Percentiles rank a stretch among this genome's conserved stretches.
Conservation (phyloP, 73 alveolate species). For the Strombidium stylifer region DNA sequence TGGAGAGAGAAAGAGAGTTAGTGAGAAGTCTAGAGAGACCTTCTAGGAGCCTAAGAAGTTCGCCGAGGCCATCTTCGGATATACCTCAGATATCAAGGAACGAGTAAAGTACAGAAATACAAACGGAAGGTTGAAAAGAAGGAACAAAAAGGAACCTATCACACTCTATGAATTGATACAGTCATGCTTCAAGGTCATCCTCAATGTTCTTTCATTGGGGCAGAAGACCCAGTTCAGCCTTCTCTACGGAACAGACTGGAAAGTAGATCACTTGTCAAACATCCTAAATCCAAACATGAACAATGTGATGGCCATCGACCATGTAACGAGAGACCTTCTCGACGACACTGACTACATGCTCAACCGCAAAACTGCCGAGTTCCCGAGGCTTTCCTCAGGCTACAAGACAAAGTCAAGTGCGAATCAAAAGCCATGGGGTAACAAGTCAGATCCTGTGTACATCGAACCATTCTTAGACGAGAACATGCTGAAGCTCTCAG, state of each 20-base stretch:
- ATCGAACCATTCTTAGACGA: neutral
- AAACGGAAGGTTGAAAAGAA: too few species aligned
- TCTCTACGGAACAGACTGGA: neutral
- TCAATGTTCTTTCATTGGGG: neutral
- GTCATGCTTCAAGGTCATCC: too few species aligned
- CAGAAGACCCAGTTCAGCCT: neutral
- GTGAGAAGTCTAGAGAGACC: too few species aligned
- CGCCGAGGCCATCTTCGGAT: too few species aligned
- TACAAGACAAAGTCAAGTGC: neutral
- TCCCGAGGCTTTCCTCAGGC: conserved; percentile 6
- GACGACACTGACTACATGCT: conserved; percentile 25
- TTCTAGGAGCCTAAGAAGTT: too few species aligned
- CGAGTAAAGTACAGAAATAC: too few species aligned
- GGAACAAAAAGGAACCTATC: too few species aligned
- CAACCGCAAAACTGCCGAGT: conserved; percentile 27
- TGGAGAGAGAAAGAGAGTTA: too few species aligned
- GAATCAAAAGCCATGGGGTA: conserved; percentile 42
- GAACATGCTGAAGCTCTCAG: neutral
- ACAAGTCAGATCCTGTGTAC: conserved; percentile 8
- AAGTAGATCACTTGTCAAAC: neutral
- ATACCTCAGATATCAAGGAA: too few species aligned
- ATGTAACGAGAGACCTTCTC: conserved; percentile 5
- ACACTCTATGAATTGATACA: too few species aligned
- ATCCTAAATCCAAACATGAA: conserved; percentile 11
- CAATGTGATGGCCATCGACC: conserved; percentile 36